Base-by-base conservation (phyloP, 306 rosid species). In the Begonia masoniana region DNA sequence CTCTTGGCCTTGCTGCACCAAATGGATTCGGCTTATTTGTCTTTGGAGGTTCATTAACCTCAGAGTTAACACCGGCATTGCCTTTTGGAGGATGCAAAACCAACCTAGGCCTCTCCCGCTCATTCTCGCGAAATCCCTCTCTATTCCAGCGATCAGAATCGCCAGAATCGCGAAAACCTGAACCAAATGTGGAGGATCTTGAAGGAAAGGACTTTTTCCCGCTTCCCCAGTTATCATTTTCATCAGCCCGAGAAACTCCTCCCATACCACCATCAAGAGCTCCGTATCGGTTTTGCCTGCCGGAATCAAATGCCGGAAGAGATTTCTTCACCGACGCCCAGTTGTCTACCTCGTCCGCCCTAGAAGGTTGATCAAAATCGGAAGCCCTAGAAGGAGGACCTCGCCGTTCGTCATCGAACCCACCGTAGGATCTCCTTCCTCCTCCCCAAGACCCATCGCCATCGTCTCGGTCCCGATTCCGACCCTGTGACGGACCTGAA, bases 291-390 rank as follows among this genome's bases (percentile, higher is more conserved):
- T 67, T 86, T 52, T 68, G 87, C 42, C 94, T 68, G 41, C 88
- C 84, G 2, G 92, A 78, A 73, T 83, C 96, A 13, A 59, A 21
- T 1, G 94, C 56, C 1, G 88, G 87, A 6, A 76, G 68, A 10
- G 84, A 4, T 55, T 83, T 92, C 70, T 81, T 92, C 26, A 61
- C 74, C 43, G 71, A 47, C 0, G 83, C 83, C 99, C 99, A 92
- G 65, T 83, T 81, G 15, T 92, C 96, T 4, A 72, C 99, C 84
- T 83, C 99, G 55, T 92, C 96, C 9, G 99, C 99, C 84, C 96
- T 79, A 3, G 99, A 92, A 17, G 88, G 88, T 54, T 78, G 94
- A 73, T 86, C 96, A 6, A 73, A 61, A 15, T 81, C 95, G 35
- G 96, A 86, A 86, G 72, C 95, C 99, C 96, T 92, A 77, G 95